Evolutionary conservation across 805 yeast genomes (phyloP), one percentile per base, ranked within the genome.

Genomic region (Metschnikowia amazonensis): DNA sequence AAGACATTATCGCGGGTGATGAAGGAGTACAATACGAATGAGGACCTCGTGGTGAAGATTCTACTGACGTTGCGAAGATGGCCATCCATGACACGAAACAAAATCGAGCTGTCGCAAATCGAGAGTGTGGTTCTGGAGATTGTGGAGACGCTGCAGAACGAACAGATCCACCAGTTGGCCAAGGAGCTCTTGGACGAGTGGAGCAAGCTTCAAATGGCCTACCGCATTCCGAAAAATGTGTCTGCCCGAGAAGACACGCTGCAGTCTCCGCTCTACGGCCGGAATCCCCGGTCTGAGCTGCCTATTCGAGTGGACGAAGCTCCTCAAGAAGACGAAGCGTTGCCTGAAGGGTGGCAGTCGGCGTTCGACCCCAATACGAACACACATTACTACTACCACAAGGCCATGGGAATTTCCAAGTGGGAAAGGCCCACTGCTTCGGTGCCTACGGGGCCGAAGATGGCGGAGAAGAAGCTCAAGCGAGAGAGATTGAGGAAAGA

Each of bases 121-220:
- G 96, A 87, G 55, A 71, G 73, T 29, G 74, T 80, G 13, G 77
- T 92, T 4, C 58, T 67, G 33, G 70, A 69, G 3, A 58, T 86
- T 20, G 57, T 55, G 18, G 42, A 47, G 39, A 53, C 47, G 7
- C 56, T 62, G 31, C 29, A 38, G 9, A 62, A 60, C 46, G 57
- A 53, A 2, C 63, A 62, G 9, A 57, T 74, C 28, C 58, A 63
- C 51, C 46, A 44, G 1, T 63, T 73, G 43, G 74, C 84, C 3
- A 47, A 62, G 2, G 61, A 62, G 5, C 64, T 92, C 31, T 56
- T 87, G 23, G 69, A 73, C 0, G 82, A 74, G 45, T 92, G 97
- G 97, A 70, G 82, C 36, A 68, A 69, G 21, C 76, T 87, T 48
- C 83, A 85, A 59, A 80, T 87, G 77, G 90, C 89, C n/a, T 86